Base-by-base conservation (phyloP, 169 alveolate species). In the Plasmodium vivax region DNA sequence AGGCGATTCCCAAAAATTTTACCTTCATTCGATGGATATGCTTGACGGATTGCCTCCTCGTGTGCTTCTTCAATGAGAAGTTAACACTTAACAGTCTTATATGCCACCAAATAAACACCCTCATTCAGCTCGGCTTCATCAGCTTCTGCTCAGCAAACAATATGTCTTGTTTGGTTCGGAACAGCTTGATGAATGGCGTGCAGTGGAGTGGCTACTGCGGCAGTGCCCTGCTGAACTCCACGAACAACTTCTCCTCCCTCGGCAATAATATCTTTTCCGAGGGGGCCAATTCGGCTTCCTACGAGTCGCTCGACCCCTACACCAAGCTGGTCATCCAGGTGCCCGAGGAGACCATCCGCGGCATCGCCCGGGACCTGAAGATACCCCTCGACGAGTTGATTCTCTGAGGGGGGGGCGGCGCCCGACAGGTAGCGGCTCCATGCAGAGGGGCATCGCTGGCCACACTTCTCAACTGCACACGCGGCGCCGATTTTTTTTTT, bases 191-290 rank as follows among this genome's bases (percentile, higher is more conserved):
- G 95, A 92, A 92, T 74, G 95, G 95, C 27, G 95, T 92, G 75
- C 95, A 92, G 74, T 92, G 95, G 95, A 92, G 95, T 92, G 95
- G 95, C 5, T 92, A 72, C 56, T 92, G 95, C 73, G 95, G 95
- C 10, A 92, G 90, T 32, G 79, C 95, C 14, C 68, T 92, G 27
- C 62, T 92, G 16, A 92, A 92, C 84, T 43, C 95, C 54, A 83
- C 95, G 0, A 92, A 68, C 36, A 92, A 82, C 51, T 92, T 82
- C 36, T 71, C 95, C 38, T 92, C 92, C 34, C 16, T 82, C n/a
- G 62, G 54, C 2, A 82, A 58, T 72, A 92, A 72, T 27, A 74
- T 92, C 36, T 92, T 92, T 82, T 71, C 80, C 9, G 95, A 92
- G 23, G 16, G 92, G 1, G 38, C 43, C 19, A 27, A 81, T 36